These are phyloP conservation scores for Raffaelea arxii DNA, from an alignment of 2,329 filamentous ascomycete species.

Conservation along the genomic window DNA sequence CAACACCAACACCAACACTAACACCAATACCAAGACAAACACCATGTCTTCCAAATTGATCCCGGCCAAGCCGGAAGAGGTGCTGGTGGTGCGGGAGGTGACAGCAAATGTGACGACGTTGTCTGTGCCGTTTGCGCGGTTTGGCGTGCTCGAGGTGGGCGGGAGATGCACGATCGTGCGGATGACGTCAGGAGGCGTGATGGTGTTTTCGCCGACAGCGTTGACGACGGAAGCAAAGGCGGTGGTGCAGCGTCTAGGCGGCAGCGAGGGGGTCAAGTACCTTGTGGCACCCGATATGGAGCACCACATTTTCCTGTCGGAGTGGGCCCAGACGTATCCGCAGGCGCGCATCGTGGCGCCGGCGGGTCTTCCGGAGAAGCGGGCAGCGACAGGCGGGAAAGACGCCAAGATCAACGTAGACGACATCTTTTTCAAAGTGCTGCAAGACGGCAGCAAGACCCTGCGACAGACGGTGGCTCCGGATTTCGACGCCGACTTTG, in stretches of 20 bases:
- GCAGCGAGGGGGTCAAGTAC: constrained; percentile 57
- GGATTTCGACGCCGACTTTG: constrained; percentile 82
- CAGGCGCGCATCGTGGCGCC: constrained; percentile 71
- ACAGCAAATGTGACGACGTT: constrained; percentile 70
- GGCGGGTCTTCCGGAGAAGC: constrained; percentile 75
- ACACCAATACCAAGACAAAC: no score
- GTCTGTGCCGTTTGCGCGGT: constrained; percentile 75
- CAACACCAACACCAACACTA: no score
- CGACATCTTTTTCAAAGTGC: constrained; percentile 57
- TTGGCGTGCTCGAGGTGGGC: constrained; percentile 71
- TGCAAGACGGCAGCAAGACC: constrained; percentile 44
- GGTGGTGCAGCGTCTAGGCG: constrained; percentile 55
- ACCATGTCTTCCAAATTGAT: constrained; percentile 55
- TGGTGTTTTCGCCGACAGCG: constrained; percentile 85
- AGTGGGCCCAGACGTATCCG: constrained; percentile 76
- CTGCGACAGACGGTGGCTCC: constrained; percentile 44
- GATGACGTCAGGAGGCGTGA: constrained; percentile 66
- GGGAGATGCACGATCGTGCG: constrained; percentile 80
- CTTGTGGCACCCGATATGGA: constrained; percentile 82
- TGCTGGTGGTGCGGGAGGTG: constrained; percentile 85
- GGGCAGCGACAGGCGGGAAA: constrained; percentile 41
- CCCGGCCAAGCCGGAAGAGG: constrained; percentile 61
- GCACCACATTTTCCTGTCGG: constrained; percentile 86
- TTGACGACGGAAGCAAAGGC: constrained; percentile 60
- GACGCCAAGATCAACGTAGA: constrained; percentile 42